phyloP scores from a whole-genome alignment of 225 moss, liverwort and hornwort genomes.

The Neckera pumila region DNA sequence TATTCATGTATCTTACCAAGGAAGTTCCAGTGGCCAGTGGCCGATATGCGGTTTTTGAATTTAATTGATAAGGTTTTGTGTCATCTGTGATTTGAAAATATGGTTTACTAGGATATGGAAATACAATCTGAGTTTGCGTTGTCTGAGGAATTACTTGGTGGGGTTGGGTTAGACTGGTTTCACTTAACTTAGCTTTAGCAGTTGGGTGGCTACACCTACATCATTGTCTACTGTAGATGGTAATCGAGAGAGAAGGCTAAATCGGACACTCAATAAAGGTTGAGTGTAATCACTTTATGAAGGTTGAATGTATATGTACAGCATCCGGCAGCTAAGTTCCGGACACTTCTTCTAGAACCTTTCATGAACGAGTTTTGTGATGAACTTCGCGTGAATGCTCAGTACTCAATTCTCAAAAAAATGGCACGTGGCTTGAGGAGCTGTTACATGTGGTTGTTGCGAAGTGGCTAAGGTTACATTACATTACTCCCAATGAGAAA shows the following conservation, averaged over 20 bases:
- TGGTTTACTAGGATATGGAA: neutral
- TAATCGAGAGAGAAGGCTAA: neutral
- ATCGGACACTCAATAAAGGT: neutral
- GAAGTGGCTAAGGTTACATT: neutral
- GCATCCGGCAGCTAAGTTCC: neutral
- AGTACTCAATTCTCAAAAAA: neutral
- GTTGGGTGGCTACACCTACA: neutral
- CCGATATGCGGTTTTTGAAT: too few species aligned
- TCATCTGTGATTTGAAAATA: neutral
- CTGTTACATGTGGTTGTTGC: accelerated
- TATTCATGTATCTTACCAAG: neutral
- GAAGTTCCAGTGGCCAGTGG: neutral
- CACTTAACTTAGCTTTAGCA: too few species aligned
- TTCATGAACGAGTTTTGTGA: neutral
- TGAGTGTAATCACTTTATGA: neutral
- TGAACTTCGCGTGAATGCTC: too few species aligned
- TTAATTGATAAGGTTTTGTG: neutral
- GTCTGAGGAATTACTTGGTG: neutral
- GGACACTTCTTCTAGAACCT: neutral
- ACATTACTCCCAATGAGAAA: too few species aligned
- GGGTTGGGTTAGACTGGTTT: neutral
- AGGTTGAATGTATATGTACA: neutral
- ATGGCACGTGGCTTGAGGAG: neutral
- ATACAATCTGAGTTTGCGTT: neutral
- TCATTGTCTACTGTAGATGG: neutral